phyloP scores from a whole-genome alignment of 257 asterid species.

The Parsonsia alboflavescens region DNA sequence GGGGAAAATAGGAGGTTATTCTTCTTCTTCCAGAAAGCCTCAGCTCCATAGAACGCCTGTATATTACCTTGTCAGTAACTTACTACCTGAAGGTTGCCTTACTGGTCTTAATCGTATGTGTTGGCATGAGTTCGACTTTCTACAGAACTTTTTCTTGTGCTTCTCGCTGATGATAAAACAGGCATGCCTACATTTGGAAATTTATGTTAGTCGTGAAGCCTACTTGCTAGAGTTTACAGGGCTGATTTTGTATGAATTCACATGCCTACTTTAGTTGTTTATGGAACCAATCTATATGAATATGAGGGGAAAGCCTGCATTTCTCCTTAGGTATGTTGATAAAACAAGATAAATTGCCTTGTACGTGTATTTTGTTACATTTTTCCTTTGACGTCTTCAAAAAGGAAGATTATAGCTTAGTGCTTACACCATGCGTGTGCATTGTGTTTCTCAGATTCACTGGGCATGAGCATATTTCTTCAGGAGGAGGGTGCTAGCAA shows the following conservation, averaged over 20 bases:
- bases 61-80: conserved; percentile 59
- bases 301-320: neutral
- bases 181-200: neutral
- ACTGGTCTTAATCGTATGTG: neutral
- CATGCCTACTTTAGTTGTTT: neutral
- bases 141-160: neutral
- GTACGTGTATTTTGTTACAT: neutral
- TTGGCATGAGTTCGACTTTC: neutral
- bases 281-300: neutral
- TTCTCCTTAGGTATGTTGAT: neutral
- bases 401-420: neutral
- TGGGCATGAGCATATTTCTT: too few species aligned
- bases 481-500: neutral
- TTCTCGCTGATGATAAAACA: neutral
- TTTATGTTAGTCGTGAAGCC: neutral
- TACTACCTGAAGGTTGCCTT: conserved; percentile 1
- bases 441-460: neutral
- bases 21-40: conserved; percentile 67
- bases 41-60: conserved; percentile 68
- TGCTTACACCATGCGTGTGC: neutral
- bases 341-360: neutral
- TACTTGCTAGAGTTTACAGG: neutral
- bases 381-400: neutral
- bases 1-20: conserved; percentile 74
- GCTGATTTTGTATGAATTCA: neutral